Conservation (phyloP, 2,329 filamentous ascomycete species). For the Penicillium carneum region DNA sequence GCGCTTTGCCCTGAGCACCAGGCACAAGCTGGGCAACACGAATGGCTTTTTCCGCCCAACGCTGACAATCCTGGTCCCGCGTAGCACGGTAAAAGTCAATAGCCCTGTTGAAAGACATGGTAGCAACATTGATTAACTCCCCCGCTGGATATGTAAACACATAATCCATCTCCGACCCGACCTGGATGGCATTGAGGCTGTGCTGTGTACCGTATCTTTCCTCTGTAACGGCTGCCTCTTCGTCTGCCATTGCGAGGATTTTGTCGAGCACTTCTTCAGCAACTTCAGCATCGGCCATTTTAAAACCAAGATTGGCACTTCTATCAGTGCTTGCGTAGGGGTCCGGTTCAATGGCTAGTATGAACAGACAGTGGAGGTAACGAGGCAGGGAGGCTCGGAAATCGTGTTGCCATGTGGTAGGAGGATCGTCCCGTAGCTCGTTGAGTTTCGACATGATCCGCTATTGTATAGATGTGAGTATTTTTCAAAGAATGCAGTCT, state of each 20-base stretch:
- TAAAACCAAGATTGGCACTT: not conserved
- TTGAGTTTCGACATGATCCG: not conserved
- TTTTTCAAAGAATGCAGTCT: not conserved
- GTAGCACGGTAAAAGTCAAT: conserved; percentile 59
- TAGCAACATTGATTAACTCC: conserved; percentile 66
- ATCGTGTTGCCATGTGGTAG: not conserved
- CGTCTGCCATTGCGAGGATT: conserved; percentile 37
- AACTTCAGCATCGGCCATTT: conserved; percentile 29
- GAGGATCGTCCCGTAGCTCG: not conserved
- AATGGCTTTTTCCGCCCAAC: conserved; percentile 50
- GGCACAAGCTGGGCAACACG: conserved; percentile 41
- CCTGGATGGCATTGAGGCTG: not conserved
- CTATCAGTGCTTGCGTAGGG: not conserved
- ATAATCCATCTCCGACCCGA: not conserved
- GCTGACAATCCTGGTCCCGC: conserved; percentile 42
- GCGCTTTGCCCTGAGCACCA: conserved; percentile 26
- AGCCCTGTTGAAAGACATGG: conserved; percentile 62
- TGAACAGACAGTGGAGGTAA: conserved; percentile 15
- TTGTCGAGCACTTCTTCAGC: conserved; percentile 48
- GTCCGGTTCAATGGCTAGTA: not conserved
- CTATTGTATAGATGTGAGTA: not conserved
- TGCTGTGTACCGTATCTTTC: not conserved
- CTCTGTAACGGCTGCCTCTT: not conserved
- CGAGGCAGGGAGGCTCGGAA: not conserved
- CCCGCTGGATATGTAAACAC: conserved; percentile 55